These are phyloP conservation scores for Saccharum hybrid DNA, from an alignment of 202 grass and related monocot genomes.

Conservation along the genomic window DNA sequence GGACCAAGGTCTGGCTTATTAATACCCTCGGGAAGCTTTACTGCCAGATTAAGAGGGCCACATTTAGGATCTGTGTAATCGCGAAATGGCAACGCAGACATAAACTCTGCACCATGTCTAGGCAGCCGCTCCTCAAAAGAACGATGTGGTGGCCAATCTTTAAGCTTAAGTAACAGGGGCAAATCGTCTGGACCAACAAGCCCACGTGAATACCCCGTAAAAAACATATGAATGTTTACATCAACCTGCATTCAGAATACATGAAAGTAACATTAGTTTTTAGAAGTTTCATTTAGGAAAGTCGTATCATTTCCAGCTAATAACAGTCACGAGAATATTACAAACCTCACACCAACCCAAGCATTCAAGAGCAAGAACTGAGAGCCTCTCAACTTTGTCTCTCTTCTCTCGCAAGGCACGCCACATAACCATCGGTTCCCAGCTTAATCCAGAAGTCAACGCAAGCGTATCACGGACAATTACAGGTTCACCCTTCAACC, in stretches of 20 bases:
- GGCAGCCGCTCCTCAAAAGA: conserved; percentile 79
- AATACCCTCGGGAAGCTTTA: conserved; percentile 46
- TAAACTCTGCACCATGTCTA: conserved; percentile 73
- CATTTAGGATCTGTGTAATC: conserved; percentile 72
- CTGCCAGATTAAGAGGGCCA: conserved; percentile 81
- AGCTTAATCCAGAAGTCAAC: conserved; percentile 88
- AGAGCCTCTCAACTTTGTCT: conserved; percentile 51
- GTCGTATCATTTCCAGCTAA: background rate
- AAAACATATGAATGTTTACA: conserved; percentile 72
- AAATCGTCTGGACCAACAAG: conserved; percentile 31
- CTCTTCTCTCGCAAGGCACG: conserved; percentile 72
- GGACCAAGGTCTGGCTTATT: conserved; percentile 82
- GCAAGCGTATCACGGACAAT: conserved; percentile 75
- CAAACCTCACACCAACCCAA: conserved; percentile 58
- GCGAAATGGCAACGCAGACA: conserved; percentile 76
- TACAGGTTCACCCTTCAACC: conserved; percentile 82
- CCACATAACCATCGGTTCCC: conserved; percentile 99
- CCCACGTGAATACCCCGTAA: conserved; percentile 66
- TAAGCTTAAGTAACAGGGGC: conserved; percentile 79
- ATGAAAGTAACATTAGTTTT: background rate
- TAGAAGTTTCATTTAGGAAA: background rate
- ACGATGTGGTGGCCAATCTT: conserved; percentile 87
- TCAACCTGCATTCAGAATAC: conserved; percentile 49
- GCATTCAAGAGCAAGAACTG: conserved; percentile 71
- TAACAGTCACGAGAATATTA: background rate